These are phyloP conservation scores for Quercus lobata DNA, from an alignment of 331 rosid genomes.

Conservation along the genomic window DNA sequence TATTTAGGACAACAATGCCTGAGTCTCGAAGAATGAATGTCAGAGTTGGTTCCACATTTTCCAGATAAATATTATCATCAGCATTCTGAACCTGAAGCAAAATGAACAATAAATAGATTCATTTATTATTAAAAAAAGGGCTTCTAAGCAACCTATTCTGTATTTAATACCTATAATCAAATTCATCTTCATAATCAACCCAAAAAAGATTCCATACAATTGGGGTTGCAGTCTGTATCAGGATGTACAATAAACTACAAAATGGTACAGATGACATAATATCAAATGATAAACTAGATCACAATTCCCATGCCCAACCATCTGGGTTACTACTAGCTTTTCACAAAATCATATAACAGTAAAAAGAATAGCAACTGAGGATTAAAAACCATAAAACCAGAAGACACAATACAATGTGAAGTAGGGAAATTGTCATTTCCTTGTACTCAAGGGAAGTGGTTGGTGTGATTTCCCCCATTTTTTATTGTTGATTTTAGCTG, in stretches of 20 bases:
- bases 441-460: no score
- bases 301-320: not conserved
- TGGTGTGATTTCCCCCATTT: no score
- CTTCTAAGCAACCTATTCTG: not conserved
- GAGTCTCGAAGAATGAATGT: slow-evolving; percentile 82
- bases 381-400: not conserved
- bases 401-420: not conserved
- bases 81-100: slow-evolving; percentile 95
- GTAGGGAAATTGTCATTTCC: no score
- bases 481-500: no score
- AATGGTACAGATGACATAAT: not conserved
- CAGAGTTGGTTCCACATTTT: slow-evolving; percentile 76
- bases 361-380: not conserved
- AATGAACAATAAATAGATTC: slow-evolving; percentile 16
- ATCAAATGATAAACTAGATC: not conserved
- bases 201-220: not conserved
- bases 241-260: not conserved
- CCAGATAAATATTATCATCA: slow-evolving; percentile 82
- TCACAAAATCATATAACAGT: not conserved
- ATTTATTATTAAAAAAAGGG: no score
- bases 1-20: slow-evolving; percentile 73
- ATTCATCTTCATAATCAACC: not conserved
- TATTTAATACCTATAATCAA: not conserved
- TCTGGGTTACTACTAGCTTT: not conserved
- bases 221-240: not conserved